phyloP scores from a whole-genome alignment of 2,329 filamentous ascomycete species.

The Alternaria viburni region DNA sequence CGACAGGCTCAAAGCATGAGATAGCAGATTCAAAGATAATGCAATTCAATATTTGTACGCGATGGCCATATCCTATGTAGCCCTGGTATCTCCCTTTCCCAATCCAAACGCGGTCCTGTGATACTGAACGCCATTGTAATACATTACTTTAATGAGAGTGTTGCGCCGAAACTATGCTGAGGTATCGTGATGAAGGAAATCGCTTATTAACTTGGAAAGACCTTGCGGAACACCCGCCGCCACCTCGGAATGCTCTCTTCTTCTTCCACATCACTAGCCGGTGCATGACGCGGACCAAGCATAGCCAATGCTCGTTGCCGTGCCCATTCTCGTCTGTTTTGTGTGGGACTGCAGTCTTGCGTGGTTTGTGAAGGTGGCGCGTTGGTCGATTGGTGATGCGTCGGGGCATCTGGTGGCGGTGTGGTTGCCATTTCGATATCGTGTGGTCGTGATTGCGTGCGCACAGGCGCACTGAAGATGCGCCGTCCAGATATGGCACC shows the following conservation, averaged over 20 bases:
- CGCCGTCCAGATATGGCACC: constrained; percentile 32
- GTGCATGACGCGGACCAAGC: constrained; percentile 43
- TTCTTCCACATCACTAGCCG: constrained; percentile 32
- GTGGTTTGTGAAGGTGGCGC: background rate
- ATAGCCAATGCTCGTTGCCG: constrained; percentile 53
- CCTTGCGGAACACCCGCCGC: constrained; percentile 37
- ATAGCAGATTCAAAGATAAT: background rate
- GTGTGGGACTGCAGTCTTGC: constrained; percentile 21
- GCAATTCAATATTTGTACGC: background rate
- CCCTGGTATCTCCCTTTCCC: background rate
- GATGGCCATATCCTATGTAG: background rate
- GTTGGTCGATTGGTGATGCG: background rate
- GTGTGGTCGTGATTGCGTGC: constrained; percentile 19
- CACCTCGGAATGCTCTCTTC: constrained; percentile 27
- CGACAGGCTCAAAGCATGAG: background rate
- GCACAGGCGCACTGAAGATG: constrained; percentile 41
- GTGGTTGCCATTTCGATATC: constrained; percentile 42
- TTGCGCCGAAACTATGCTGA: constrained; percentile 7
- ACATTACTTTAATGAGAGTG: background rate
- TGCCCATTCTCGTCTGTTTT: constrained; percentile 53
- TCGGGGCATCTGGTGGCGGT: background rate
- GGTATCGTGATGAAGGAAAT: background rate
- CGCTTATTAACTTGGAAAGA: constrained; percentile 42
- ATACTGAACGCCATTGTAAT: background rate
- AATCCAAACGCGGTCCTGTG: background rate